phyloP scores from a whole-genome alignment of 257 asterid species.

The Gentiana straminea region DNA sequence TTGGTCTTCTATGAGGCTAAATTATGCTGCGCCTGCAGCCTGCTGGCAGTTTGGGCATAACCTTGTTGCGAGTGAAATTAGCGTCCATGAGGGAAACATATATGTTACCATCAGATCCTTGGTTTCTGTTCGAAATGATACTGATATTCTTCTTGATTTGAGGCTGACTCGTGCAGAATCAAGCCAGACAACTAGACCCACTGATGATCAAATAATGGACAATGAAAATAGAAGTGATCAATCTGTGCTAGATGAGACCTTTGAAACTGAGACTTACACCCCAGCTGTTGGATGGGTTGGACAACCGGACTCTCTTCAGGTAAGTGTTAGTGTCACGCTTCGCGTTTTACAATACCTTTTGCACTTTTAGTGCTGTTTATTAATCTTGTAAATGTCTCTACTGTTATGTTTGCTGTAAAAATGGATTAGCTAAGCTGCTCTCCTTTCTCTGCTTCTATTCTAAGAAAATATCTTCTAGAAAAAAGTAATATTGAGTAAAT shows the following conservation, averaged over 20 bases:
- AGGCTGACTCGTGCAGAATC: slow-evolving; percentile 47
- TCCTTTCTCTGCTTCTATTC: too few species aligned
- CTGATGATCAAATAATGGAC: slow-evolving; percentile 20
- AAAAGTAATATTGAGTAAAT: too few species aligned
- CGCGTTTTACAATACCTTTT: background rate
- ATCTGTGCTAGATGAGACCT: slow-evolving; percentile 39
- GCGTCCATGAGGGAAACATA: slow-evolving; percentile 59
- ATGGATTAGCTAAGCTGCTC: too few species aligned
- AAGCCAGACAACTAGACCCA: slow-evolving; percentile 19
- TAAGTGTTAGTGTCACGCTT: slow-evolving; percentile 10
- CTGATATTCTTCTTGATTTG: slow-evolving; percentile 57
- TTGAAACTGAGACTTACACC: slow-evolving; percentile 60
- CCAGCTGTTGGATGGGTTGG: slow-evolving; percentile 58
- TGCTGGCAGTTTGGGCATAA: slow-evolving; percentile 74
- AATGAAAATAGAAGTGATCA: slow-evolving; percentile 26
- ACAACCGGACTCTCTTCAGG: slow-evolving; percentile 40
- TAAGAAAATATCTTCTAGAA: too few species aligned
- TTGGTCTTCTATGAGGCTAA: slow-evolving; percentile 78
- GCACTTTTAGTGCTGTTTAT: background rate
- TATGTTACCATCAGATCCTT: slow-evolving; percentile 69
- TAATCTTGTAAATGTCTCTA: too few species aligned
- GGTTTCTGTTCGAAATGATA: slow-evolving; percentile 77
- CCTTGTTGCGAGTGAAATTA: slow-evolving; percentile 93
- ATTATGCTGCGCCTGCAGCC: slow-evolving; percentile 92
- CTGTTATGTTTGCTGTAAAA: too few species aligned